phyloP scores from a whole-genome alignment of 2,329 filamentous ascomycete genomes.

The Pseudohalonectria lignicola region DNA sequence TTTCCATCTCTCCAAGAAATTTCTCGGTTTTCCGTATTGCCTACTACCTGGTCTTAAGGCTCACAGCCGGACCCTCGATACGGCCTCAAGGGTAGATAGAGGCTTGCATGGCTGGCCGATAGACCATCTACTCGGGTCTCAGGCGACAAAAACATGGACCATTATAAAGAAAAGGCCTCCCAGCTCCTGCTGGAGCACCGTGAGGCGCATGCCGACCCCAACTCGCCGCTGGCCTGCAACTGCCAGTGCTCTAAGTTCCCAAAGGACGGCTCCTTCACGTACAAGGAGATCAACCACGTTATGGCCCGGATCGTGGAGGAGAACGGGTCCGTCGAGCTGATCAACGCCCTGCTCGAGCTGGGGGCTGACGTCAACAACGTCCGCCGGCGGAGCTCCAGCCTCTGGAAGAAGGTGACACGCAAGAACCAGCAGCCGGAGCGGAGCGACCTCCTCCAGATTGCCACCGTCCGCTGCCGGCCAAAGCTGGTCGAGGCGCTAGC shows the following conservation, averaged over 20 bases:
- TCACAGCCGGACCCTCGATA: too few species aligned
- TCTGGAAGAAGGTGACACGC: conserved; percentile 12
- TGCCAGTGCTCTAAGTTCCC: conserved; percentile 22
- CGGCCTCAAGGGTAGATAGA: too few species aligned
- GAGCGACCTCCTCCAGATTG: conserved; percentile 13
- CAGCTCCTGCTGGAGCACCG: conserved; percentile 2
- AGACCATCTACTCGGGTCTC: too few species aligned
- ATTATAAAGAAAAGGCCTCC: conserved; percentile 2
- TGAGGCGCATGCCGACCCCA: conserved; percentile 1
- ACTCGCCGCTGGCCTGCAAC: conserved; percentile 2
- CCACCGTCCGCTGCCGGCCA: conserved; percentile 10
- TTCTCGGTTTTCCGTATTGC: too few species aligned
- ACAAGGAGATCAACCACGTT: conserved; percentile 14
- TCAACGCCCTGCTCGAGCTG: conserved; percentile 13
- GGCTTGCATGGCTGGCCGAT: too few species aligned
- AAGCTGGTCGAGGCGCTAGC: conserved; percentile 13
- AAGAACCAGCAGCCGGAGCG: conserved; percentile 10
- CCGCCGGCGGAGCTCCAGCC: conserved; percentile 8
- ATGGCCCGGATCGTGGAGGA: conserved; percentile 12
- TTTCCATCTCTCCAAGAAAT: too few species aligned
- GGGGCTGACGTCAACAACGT: conserved; percentile 16
- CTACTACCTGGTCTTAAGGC: too few species aligned
- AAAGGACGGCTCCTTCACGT: conserved; percentile 7
- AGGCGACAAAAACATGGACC: background rate
- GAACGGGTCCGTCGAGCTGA: conserved; percentile 12